Conservation (phyloP, 768 basidiomycete genomes). For the Rubroboletus satanas region DNA sequence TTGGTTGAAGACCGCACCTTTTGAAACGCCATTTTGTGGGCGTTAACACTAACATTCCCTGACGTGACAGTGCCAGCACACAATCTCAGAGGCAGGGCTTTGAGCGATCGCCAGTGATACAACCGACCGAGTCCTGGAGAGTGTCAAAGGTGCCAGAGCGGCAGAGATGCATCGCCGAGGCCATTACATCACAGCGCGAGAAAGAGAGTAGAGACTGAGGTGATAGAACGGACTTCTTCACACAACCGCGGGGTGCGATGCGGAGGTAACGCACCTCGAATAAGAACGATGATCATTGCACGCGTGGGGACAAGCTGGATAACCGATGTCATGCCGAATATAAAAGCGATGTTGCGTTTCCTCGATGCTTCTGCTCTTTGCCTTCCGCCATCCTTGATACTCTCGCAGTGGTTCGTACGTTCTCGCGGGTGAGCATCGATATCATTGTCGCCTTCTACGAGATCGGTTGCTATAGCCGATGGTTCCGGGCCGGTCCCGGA, state of each 20-base stretch:
- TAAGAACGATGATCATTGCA: background rate
- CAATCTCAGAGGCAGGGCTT: background rate
- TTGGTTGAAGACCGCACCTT: background rate
- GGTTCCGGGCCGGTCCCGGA: background rate
- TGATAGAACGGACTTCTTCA: slow-evolving; percentile 8
- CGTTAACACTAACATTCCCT: background rate
- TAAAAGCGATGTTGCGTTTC: background rate
- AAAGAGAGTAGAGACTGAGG: background rate
- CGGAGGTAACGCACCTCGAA: background rate
- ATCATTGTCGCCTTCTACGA: background rate
- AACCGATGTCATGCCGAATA: slow-evolving; percentile 8
- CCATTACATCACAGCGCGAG: background rate
- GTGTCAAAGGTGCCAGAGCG: background rate
- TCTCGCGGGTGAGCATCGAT: background rate
- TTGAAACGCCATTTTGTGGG: background rate
- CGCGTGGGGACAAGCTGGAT: background rate
- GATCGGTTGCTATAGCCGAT: background rate
- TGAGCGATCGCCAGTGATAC: background rate
- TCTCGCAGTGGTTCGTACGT: background rate
- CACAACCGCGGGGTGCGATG: background rate
- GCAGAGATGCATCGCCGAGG: background rate
- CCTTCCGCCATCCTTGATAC: background rate
- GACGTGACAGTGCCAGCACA: background rate
- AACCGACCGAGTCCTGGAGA: background rate
- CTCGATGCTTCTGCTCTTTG: background rate